Evolutionary conservation across 495 filamentous ascomycete genomes (phyloP).

Genomic region (Darksidea phi): DNA sequence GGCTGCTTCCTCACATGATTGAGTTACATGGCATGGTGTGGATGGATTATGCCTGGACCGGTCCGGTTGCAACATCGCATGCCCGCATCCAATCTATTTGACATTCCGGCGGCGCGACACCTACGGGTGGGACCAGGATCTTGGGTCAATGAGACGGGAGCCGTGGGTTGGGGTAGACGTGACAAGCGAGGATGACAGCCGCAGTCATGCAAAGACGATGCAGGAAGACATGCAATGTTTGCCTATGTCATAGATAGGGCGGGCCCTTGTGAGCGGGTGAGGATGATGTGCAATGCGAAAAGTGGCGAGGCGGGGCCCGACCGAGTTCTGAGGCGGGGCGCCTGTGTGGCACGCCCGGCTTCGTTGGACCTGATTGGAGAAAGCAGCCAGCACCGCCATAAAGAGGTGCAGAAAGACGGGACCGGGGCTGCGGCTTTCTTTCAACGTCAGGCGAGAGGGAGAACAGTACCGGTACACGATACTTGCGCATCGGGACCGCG

Average conservation of each 20-base stretch:
- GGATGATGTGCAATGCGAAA: no score
- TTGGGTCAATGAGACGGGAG: no score
- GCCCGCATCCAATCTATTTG: neutral
- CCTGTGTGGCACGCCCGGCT: neutral
- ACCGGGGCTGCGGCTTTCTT: neutral
- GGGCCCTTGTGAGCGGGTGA: no score
- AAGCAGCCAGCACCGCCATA: neutral
- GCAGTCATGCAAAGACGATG: no score
- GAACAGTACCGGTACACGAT: neutral
- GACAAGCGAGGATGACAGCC: no score
- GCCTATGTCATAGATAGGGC: no score
- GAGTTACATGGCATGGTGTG: neutral
- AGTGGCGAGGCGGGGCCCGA: no score
- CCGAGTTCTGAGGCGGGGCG: no score
- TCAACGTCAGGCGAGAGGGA: neutral
- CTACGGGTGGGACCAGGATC: no score
- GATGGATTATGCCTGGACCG: constrained; percentile 5
- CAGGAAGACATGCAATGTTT: no score
- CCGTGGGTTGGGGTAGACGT: no score
- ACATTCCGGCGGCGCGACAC: no score
- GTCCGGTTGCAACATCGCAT: neutral
- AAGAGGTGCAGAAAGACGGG: neutral
- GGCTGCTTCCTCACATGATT: neutral
- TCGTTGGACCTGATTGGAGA: neutral
- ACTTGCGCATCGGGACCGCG: neutral